Evolutionary conservation across 2,329 filamentous ascomycete genomes (phyloP), one percentile per base, ranked within the genome.

Genomic region (Fusarium siculi): DNA sequence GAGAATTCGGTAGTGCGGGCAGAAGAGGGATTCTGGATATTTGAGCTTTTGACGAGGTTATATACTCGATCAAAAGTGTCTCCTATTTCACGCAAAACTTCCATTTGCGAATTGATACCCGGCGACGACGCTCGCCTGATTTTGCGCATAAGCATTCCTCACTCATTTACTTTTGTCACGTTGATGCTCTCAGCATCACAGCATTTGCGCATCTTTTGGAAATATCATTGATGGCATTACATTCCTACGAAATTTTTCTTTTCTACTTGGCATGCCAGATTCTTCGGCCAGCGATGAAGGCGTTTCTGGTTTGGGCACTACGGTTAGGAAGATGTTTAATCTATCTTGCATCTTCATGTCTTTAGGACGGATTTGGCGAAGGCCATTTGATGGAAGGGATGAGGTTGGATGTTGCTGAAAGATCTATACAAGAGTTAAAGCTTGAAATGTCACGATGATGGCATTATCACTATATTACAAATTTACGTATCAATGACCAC

Each of bases 1-100:
- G 77, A 83, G 88, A 47, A 80, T 88, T 36, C 76, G 81, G 66
- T 81, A 68, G 46, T 34, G 3, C 23, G 34, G 44, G 28, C 42
- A 59, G 23, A 44, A 42, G 60, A 55, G 23, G 30, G 42, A 25
- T 62, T 44, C 40, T 68, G 46, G 55, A 71, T 64, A 42, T 52
- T 39, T 21, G 53, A 62, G 21, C 42, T 54, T 63, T 52, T 34
- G 49, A 52, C 30, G 25, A 23, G 37, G 30, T 65, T 46, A 19
- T 10, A 37, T 37, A 23, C 37, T 55, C 25, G 30, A 39, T 54
- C 47, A 34, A 57, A 63, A 46, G 44, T 64, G 57, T 65, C 63
- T 53, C 66, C 40, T 58, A 50, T 60, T 70, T 66, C 60, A 55
- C 57, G 54, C 69, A 65, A 66, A 70, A 44, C 55, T 43, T 43